Evolutionary conservation across 257 asterid genomes (phyloP).

Genomic region (Forsythia suspensa): DNA sequence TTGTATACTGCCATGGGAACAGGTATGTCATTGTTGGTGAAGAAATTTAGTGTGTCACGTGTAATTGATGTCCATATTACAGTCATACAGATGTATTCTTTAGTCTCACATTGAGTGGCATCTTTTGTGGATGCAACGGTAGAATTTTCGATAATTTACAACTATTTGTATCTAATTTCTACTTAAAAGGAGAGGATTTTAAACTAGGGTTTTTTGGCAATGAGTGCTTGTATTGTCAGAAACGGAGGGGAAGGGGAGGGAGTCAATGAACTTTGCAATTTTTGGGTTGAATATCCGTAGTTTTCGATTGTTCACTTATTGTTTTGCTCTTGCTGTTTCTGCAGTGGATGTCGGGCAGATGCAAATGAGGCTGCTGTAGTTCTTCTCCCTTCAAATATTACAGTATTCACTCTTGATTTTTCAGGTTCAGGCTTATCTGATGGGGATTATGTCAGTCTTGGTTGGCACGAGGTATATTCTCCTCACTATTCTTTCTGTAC

Average conservation of each 20-base stretch:
- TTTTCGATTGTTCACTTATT: conserved; percentile 8
- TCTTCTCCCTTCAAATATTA: conserved; percentile 90
- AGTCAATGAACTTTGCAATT: not conserved
- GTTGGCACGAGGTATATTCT: conserved; percentile 88
- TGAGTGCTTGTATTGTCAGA: not conserved
- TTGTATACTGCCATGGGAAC: conserved; percentile 97
- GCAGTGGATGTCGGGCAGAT: conserved; percentile 99
- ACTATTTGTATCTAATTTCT: not conserved
- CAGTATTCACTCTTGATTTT: conserved; percentile 90
- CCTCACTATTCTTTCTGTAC: conserved; percentile 19
- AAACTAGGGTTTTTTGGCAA: not conserved
- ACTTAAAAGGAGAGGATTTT: not conserved
- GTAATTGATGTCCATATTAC: conserved; percentile 10
- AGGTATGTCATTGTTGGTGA: conserved; percentile 45
- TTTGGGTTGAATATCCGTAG: not conserved
- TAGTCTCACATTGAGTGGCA: not conserved
- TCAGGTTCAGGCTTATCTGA: conserved; percentile 97
- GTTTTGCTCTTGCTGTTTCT: conserved; percentile 14
- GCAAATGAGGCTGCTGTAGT: conserved; percentile 96
- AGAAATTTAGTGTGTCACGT: conserved; percentile 8
- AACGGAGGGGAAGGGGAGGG: conserved; percentile 3
- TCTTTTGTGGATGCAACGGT: not conserved
- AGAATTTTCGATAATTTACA: not conserved
- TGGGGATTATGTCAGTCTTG: conserved; percentile 93
- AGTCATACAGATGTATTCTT: conserved; percentile 1